phyloP scores from a whole-genome alignment of 2,329 filamentous ascomycete genomes.

The Calonectria multiphialidica region DNA sequence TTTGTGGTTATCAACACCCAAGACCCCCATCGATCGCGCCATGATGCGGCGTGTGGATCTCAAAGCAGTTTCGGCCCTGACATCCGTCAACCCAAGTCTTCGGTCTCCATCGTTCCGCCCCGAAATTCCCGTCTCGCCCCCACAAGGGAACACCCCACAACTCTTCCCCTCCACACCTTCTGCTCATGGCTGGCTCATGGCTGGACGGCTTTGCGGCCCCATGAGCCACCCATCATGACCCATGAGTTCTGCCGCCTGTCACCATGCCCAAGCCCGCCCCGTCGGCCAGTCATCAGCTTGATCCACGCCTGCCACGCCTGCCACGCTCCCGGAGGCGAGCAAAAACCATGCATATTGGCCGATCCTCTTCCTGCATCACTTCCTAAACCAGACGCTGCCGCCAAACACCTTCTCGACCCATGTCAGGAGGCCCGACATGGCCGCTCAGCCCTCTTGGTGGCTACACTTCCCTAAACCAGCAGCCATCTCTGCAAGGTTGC shows the following conservation, averaged over 20 bases:
- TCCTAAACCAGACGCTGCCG: neutral
- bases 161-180: conserved; percentile 19
- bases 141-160: conserved; percentile 26
- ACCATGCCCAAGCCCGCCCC: neutral
- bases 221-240: conserved; percentile 20
- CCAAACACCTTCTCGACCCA: neutral
- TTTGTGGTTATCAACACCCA: neutral
- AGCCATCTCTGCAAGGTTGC: neutral
- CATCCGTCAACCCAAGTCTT: conserved; percentile 41
- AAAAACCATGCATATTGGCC: neutral
- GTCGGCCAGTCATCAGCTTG: neutral
- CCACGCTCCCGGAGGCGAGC: neutral
- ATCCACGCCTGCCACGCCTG: neutral
- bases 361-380: neutral
- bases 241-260: conserved; percentile 16
- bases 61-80: conserved; percentile 40
- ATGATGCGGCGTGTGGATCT: conserved; percentile 38
- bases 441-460: neutral
- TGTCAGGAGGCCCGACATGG: neutral
- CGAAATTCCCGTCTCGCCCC: conserved; percentile 43
- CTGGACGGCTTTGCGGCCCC: conserved; percentile 39
- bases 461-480: neutral
- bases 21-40: conserved; percentile 11
- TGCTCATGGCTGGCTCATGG: conserved; percentile 21
- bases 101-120: conserved; percentile 37